A percentile compares a stretch with the other conserved stretches of the same genome.
phyloP scores from a whole-genome alignment of 176 grass and related monocot species.

The Areca catechu region DNA sequence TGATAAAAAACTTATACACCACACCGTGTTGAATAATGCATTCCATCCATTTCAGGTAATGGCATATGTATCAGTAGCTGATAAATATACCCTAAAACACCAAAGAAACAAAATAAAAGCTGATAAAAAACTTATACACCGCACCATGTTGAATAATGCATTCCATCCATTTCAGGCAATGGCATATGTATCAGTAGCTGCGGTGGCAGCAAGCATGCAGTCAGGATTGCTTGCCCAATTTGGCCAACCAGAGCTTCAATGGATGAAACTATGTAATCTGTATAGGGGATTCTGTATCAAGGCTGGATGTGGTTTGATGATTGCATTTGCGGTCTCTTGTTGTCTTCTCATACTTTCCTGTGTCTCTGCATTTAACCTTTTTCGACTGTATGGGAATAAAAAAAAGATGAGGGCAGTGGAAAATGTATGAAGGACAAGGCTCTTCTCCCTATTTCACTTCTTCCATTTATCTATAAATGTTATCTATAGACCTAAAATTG shows the following conservation, averaged over 20 bases:
- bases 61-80: slow-evolving; percentile 55
- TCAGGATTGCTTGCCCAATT: slow-evolving; percentile 41
- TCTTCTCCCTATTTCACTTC: too few relatives aligned
- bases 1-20: too few relatives aligned
- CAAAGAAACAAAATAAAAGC: too few relatives aligned
- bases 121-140: too few relatives aligned
- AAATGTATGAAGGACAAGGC: too few relatives aligned
- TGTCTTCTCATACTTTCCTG: slow-evolving; percentile 32
- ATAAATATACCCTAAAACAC: too few relatives aligned
- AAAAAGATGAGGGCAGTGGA: slow-evolving; percentile 16
- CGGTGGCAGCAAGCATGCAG: slow-evolving; percentile 47
- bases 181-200: slow-evolving; percentile 55
- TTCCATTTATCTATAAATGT: too few relatives aligned
- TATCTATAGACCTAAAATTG: too few relatives aligned
- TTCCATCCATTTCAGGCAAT: slow-evolving; percentile 21
- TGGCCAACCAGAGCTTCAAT: slow-evolving; percentile 62
- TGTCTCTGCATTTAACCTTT: slow-evolving; percentile 79
- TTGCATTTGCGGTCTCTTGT: slow-evolving; percentile 35
- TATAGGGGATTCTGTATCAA: slow-evolving; percentile 69
- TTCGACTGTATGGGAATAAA: slow-evolving; percentile 50
- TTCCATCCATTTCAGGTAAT: slow-evolving; percentile 21
- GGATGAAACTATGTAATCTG: slow-evolving; percentile 68
- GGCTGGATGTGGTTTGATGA: slow-evolving; percentile 33
- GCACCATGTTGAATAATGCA: too few relatives aligned
- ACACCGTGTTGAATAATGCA: too few relatives aligned